phyloP scores from a whole-genome alignment of 2,329 filamentous ascomycete species.

The Tolypocladium sp. region DNA sequence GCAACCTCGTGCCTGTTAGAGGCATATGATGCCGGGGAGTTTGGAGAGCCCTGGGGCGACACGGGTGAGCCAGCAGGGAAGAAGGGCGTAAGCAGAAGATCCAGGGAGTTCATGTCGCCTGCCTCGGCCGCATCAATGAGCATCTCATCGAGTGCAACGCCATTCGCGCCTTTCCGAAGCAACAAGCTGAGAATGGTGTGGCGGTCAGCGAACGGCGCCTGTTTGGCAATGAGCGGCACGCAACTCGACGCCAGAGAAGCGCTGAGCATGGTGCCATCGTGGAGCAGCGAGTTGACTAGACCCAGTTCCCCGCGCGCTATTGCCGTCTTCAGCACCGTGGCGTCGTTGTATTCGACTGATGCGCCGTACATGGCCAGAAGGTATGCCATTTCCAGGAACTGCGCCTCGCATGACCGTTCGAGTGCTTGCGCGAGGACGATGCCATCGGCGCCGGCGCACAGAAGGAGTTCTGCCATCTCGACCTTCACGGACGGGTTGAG shows the following conservation, averaged over 20 bases:
- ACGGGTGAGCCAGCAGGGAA: conserved; percentile 23
- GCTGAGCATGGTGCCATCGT: conserved; percentile 31
- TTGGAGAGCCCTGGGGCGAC: conserved; percentile 8
- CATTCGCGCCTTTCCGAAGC: conserved; percentile 41
- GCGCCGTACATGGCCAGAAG: conserved; percentile 45
- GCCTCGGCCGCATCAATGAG: conserved; percentile 40
- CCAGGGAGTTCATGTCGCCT: conserved; percentile 36
- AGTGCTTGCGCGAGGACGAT: conserved; percentile 38
- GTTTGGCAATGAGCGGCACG: conserved; percentile 37
- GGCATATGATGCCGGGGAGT: conserved; percentile 15
- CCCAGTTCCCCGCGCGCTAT: conserved; percentile 34
- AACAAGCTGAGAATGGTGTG: conserved; percentile 34
- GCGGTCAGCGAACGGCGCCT: conserved; percentile 34
- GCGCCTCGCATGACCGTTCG: conserved; percentile 35
- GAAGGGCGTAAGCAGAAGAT: conserved; percentile 39
- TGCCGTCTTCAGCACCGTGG: conserved; percentile 37
- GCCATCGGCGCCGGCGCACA: conserved; percentile 49
- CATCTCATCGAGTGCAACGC: conserved; percentile 35
- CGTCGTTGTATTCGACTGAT: conserved; percentile 45
- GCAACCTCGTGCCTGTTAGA: conserved; percentile 38
- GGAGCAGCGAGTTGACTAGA: conserved; percentile 37
- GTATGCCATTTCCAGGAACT: conserved; percentile 44
- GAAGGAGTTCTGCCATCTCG: conserved; percentile 42
- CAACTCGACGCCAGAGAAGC: conserved; percentile 40
- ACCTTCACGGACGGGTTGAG: conserved; percentile 40